Base-by-base conservation (phyloP, 2,329 filamentous ascomycete genomes). In the Elsinoe arachidis region DNA sequence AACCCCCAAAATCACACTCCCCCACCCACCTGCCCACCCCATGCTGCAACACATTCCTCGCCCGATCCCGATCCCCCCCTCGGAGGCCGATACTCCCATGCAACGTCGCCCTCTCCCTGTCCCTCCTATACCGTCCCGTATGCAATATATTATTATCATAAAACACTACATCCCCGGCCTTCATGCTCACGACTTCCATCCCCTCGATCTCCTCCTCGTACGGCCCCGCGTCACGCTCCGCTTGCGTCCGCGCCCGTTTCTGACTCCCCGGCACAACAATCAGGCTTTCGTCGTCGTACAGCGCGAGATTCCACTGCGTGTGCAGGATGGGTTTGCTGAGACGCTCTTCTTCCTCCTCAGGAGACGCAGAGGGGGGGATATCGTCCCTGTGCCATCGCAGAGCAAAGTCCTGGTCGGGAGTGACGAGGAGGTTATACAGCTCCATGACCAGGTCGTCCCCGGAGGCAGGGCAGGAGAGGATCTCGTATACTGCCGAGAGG, bases 81-180 rank as follows among this genome's bases (percentile, higher is more conserved):
- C 74, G 74, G 63, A 84, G 80, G 1, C 86, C 86, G 47, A 88
- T 85, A 57, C 82, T 86, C 5, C 86, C 86, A 70, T 90, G 86
- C 65, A 90, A 71, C 60, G 86, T 89, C 76, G 86, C 79, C 21
- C 87, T 74, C 72, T 88, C 84, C 63, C 74, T 79, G 1, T 38
- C 64, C 11, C 72, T 71, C 62, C 78, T 74, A 69, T 90, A 90
- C 26, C 81, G 81, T 1, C 86, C 87, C 3, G 86, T 75, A 66
- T 90, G 87, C 61, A 95, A 69, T 62, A 95, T 95, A 69, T 95
- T 95, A 67, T 91, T 95, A 70, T 95, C 84, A 68, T 95, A 95
- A 66, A 95, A 95, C 41, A 87, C 87, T 14, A 87, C 82, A 71
- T 95, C 90, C 0, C 90, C 90, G 0, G 88, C 79, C 61, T 80